phyloP scores from a whole-genome alignment of 2,329 filamentous ascomycete species.

The Chrysoporthe cubensis region DNA sequence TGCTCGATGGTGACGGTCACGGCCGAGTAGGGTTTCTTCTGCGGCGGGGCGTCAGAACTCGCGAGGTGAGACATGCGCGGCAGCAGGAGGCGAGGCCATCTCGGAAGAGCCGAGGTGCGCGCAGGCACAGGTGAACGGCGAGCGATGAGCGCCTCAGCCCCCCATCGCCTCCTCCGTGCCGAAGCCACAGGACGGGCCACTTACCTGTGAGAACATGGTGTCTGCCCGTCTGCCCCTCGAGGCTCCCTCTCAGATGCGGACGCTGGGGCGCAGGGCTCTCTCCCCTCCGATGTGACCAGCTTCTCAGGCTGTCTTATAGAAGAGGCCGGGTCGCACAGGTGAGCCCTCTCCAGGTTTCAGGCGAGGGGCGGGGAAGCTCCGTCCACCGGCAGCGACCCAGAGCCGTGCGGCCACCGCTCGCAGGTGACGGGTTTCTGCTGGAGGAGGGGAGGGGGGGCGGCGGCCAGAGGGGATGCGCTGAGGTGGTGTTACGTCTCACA shows the following conservation, averaged over 20 bases:
- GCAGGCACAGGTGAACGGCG: neutral
- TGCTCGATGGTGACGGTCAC: constrained; percentile 92
- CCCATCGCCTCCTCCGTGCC: neutral
- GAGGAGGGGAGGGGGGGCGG: no score
- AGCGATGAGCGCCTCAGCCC: neutral
- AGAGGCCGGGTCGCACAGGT: no score
- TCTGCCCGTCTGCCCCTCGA: neutral
- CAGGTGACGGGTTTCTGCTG: no score
- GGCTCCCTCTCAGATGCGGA: neutral
- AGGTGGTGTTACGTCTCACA: neutral
- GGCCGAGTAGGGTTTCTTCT: constrained; percentile 89
- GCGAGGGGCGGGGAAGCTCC: no score
- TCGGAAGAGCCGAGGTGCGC: neutral
- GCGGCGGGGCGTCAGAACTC: constrained; percentile 22
- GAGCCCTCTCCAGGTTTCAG: no score
- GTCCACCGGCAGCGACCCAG: no score
- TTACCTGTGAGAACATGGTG: constrained; percentile 29
- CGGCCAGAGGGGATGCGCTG: neutral
- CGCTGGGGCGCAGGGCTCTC: neutral
- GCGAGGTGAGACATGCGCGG: neutral
- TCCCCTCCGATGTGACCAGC: neutral
- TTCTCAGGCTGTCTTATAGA: neutral
- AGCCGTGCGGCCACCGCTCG: no score
- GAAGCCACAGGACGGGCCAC: neutral
- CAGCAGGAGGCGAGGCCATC: neutral